These are phyloP conservation scores for Podochytrium sp. DNA, from an alignment of 192 early-diverging fungal species.

Conservation along the genomic window DNA sequence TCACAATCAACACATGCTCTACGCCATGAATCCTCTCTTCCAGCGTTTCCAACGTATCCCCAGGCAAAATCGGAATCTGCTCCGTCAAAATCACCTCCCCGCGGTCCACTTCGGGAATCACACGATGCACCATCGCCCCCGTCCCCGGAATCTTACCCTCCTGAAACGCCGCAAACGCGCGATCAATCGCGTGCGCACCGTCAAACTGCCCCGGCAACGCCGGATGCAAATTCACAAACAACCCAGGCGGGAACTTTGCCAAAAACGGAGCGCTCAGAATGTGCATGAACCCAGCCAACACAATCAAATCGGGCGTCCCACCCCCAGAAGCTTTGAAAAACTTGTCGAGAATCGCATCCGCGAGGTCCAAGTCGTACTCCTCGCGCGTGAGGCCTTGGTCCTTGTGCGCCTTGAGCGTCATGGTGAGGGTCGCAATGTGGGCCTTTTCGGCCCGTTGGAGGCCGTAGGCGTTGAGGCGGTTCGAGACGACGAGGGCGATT, in stretches of 20 bases:
- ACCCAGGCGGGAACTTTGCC: slow-evolving; percentile 61
- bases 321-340: slow-evolving; percentile 17
- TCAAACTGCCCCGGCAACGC: slow-evolving; percentile 96
- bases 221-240: slow-evolving; percentile 95
- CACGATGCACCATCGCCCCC: slow-evolving; percentile 81
- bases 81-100: slow-evolving; percentile 85
- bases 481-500: slow-evolving; percentile 90
- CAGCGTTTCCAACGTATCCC: slow-evolving; percentile 79
- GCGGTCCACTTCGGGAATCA: slow-evolving; percentile 94
- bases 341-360: slow-evolving; percentile 59
- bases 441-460: slow-evolving; percentile 83
- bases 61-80: slow-evolving; percentile 74
- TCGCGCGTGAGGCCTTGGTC: slow-evolving; percentile 79
- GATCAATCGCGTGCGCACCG: slow-evolving; percentile 94
- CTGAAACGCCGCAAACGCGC: slow-evolving; percentile 88
- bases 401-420: slow-evolving; percentile 84
- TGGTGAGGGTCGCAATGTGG: slow-evolving; percentile 79
- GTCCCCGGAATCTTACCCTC: slow-evolving; percentile 64
- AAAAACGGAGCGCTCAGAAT: slow-evolving; percentile 90
- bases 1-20: slow-evolving; percentile 88
- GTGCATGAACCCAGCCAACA: slow-evolving; percentile 99
- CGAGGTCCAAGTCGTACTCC: slow-evolving; percentile 89
- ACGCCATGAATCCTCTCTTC: slow-evolving; percentile 87
- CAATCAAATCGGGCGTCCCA: slow-evolving; percentile 74
- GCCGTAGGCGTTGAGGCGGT: slow-evolving; percentile 82